Base-by-base conservation (phyloP, 345 rosid species). In the Brassica incana region DNA sequence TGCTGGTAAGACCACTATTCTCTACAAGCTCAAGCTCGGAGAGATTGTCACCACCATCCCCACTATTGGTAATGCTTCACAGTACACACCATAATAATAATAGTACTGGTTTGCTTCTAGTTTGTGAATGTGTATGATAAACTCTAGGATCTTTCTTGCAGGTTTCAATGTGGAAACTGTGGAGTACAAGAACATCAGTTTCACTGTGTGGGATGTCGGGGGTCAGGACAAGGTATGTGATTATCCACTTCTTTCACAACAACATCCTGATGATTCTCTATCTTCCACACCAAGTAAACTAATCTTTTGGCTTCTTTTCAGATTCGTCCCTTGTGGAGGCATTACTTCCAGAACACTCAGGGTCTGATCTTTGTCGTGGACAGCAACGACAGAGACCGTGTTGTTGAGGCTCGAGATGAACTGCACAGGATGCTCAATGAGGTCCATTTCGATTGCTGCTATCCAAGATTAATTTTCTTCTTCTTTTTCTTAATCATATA, bases 91-190 rank as follows among this genome's bases (percentile, higher is more conserved):
- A 36, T 36, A 36, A 36, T 8, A 4, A 12, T 48, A 4, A 12
- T 48, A 12, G 27, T 23, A 10, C 43, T 71, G n/a, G 15, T 38
- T 71, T 14, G 66, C 1, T 45, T 45, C 52, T 4, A 40, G 0
- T 2, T 70, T 8, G 4, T 43, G 16, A 58, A 2, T 35, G 43
- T 3, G 9, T 29, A 9, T 29, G 2, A 52, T 10, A 23, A 65
- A 72, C 30, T 29, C 29, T 15, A 11, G 29, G 54, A 5, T 52
- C 58, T n/a, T n/a, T 52, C 59, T 52, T 15, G 59, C 9, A 92
- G 97, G 95, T 45, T 92, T 92, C 80, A 92, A 92, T 69, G 97
- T 92, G 74, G 97, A 92, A 81, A 92, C 94, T 16, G 94, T 92
- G 73, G 96, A 92, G 65, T 92, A 92, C 85, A 92, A 90, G 89